Evolutionary conservation across 2,329 filamentous ascomycete species (phyloP).

Genomic region (Cordyceps tenuipes): DNA sequence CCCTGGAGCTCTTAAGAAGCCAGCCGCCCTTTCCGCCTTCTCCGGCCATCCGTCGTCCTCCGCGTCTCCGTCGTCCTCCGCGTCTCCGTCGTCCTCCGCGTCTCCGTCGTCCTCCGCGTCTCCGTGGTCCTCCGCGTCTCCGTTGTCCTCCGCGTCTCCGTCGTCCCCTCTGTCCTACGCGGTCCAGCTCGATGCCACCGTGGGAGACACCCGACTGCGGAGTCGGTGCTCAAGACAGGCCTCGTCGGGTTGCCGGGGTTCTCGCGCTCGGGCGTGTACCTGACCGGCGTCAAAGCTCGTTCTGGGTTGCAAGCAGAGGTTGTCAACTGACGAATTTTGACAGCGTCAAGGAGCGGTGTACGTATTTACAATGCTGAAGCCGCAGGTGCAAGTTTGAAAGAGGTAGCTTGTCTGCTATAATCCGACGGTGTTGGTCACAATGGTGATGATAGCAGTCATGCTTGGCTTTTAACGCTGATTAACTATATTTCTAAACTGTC

Average conservation of each 20-base stretch:
- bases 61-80: neutral
- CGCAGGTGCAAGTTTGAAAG: neutral
- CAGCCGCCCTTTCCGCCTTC: too few species aligned
- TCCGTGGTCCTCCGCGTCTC: neutral
- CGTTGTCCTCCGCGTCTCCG: too few species aligned
- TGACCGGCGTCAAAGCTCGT: too few species aligned
- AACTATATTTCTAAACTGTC: too few species aligned
- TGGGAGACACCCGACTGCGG: neutral
- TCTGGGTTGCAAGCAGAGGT: conserved; percentile 58
- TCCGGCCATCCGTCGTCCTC: too few species aligned
- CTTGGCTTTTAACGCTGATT: too few species aligned
- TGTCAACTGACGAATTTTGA: too few species aligned
- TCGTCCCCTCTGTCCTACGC: too few species aligned
- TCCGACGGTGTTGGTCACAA: too few species aligned
- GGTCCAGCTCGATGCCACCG: neutral
- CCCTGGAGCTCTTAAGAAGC: too few species aligned
- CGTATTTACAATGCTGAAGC: neutral
- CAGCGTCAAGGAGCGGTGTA: neutral
- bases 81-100: neutral
- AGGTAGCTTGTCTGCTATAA: too few species aligned
- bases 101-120: neutral
- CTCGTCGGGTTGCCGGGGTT: neutral
- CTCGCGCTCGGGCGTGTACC: neutral
- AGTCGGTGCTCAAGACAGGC: neutral
- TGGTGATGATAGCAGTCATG: too few species aligned